Evolutionary conservation across 495 filamentous ascomycete genomes (phyloP).

Genomic region (Hypoxylon lenormandii): DNA sequence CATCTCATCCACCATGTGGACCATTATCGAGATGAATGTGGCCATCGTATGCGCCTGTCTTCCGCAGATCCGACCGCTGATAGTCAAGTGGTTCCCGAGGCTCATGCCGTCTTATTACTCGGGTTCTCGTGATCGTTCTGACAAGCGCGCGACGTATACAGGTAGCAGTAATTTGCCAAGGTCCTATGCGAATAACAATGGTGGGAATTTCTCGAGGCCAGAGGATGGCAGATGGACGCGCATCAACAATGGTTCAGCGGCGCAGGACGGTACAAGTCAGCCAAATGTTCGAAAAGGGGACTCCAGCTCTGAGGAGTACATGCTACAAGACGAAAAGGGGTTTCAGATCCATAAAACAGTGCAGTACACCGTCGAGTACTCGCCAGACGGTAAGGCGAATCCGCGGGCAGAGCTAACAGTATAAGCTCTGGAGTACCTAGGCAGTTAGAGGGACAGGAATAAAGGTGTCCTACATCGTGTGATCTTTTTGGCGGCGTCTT

Average conservation of each 20-base stretch:
- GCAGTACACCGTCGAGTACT: slow-evolving; percentile 48
- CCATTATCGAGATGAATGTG: slow-evolving; percentile 60
- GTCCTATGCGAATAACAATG: slow-evolving; percentile 19
- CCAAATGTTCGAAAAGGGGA: slow-evolving; percentile 32
- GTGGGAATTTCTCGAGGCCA: slow-evolving; percentile 11
- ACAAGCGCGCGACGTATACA: slow-evolving; percentile 15
- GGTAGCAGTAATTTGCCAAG: slow-evolving; percentile 19
- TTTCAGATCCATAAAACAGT: slow-evolving; percentile 48
- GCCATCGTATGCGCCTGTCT: slow-evolving; percentile 65
- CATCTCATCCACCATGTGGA: slow-evolving; percentile 61
- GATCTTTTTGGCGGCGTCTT: not conserved
- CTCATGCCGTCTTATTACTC: slow-evolving; percentile 37
- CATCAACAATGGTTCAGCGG: not conserved
- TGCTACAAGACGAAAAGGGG: slow-evolving; percentile 36
- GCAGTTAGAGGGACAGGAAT: not conserved
- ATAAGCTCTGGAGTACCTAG: slow-evolving; percentile 1
- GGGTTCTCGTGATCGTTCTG: slow-evolving; percentile 25
- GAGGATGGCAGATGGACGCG: slow-evolving; percentile 35
- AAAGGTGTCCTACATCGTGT: not conserved
- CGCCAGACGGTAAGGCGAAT: slow-evolving; percentile 18
- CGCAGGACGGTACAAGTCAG: slow-evolving; percentile 9
- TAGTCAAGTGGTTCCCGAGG: slow-evolving; percentile 45
- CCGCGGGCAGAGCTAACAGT: not conserved
- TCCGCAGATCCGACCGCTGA: slow-evolving; percentile 50
- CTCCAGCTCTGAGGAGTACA: slow-evolving; percentile 38